These are phyloP conservation scores for Malus hybrid DNA, from an alignment of 331 rosid genomes.

Conservation along the genomic window DNA sequence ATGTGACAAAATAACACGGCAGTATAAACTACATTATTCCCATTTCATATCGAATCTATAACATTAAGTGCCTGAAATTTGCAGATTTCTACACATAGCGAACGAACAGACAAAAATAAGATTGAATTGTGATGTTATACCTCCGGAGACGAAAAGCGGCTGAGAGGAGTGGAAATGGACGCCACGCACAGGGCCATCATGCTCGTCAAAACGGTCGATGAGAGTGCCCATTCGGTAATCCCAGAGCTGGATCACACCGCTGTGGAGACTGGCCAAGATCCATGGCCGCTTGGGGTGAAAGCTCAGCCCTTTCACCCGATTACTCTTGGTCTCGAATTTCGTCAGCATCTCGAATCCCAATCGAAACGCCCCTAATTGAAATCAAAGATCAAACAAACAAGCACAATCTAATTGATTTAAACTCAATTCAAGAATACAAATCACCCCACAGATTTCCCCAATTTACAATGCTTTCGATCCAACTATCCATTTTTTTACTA, in stretches of 20 bases:
- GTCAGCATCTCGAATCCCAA: conserved; percentile 14
- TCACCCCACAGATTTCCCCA: background rate
- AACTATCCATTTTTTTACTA: background rate
- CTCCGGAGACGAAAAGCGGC: conserved; percentile 23
- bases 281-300: conserved; percentile 23
- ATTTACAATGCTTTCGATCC: background rate
- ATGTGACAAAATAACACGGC: background rate
- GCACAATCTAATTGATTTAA: background rate
- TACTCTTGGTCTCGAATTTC: conserved; percentile 20
- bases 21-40: background rate
- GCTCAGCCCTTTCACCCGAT: conserved; percentile 21
- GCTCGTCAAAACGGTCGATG: conserved; percentile 21
- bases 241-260: conserved; percentile 25
- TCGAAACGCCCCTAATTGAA: background rate
- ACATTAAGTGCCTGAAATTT: background rate
- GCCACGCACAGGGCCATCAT: conserved; percentile 23
- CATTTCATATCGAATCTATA: background rate
- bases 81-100: background rate
- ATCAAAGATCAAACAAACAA: background rate
- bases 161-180: conserved; percentile 20
- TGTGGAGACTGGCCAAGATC: conserved; percentile 22
- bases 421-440: background rate
- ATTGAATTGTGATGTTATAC: background rate
- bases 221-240: conserved; percentile 17
- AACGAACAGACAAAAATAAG: background rate